Evolutionary conservation across 2,329 filamentous ascomycete species (phyloP).

Genomic region (Onygenales sp.): DNA sequence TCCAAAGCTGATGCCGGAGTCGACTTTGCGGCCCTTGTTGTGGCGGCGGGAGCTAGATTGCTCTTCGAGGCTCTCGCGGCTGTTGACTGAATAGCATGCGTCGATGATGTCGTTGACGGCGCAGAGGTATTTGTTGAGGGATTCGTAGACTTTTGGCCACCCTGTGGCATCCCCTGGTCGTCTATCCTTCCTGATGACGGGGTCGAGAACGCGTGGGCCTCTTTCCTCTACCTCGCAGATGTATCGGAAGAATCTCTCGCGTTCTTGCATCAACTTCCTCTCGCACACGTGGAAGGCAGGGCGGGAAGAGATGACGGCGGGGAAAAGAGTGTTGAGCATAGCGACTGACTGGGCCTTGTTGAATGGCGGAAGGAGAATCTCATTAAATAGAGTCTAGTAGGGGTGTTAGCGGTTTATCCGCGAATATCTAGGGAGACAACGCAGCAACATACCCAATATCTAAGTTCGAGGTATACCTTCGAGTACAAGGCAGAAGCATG

Average conservation of each 20-base stretch:
- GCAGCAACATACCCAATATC: constrained; percentile 48
- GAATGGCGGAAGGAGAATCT: constrained; percentile 52
- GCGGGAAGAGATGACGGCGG: constrained; percentile 41
- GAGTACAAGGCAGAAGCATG: constrained; percentile 49
- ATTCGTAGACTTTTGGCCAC: constrained; percentile 42
- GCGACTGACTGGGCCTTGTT: constrained; percentile 58
- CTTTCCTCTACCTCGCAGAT: constrained; percentile 47
- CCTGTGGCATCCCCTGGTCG: constrained; percentile 43
- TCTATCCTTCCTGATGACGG: constrained; percentile 45
- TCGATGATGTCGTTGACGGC: constrained; percentile 52
- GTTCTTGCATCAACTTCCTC: constrained; percentile 45
- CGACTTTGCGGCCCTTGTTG: constrained; percentile 47
- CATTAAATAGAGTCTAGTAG: constrained; percentile 52
- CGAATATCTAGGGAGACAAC: not conserved
- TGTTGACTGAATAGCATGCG: constrained; percentile 45
- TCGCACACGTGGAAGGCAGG: constrained; percentile 45
- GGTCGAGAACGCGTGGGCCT: constrained; percentile 44
- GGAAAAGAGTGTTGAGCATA: constrained; percentile 59
- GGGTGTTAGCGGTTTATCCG: constrained; percentile 13
- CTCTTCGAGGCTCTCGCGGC: constrained; percentile 29
- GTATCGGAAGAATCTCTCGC: constrained; percentile 54
- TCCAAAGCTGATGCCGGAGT: constrained; percentile 55
- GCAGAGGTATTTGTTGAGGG: constrained; percentile 49
- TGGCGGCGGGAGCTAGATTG: constrained; percentile 19
- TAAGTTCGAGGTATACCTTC: constrained; percentile 51